Conservation (phyloP, 495 filamentous ascomycete genomes). For the Talaromyces thailandensis region DNA sequence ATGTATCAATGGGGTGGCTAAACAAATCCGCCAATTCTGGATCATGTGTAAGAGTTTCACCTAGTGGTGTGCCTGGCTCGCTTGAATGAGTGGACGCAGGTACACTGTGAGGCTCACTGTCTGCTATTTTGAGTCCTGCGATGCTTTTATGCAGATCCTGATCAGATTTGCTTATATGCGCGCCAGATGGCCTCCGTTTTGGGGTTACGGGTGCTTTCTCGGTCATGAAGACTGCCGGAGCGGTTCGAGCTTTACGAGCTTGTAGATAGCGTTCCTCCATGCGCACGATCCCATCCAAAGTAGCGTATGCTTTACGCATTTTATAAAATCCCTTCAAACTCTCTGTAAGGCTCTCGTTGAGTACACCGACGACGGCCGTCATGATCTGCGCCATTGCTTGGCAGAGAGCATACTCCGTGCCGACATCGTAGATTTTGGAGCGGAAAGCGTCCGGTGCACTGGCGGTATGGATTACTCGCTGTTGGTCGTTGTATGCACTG, state of each 20-base stretch:
- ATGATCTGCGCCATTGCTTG: conserved; percentile 80
- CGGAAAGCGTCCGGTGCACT: conserved; percentile 39
- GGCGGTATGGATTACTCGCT: conserved; percentile 50
- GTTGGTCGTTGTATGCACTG: conserved; percentile 67
- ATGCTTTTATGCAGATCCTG: conserved; percentile 21
- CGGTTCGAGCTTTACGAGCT: background rate
- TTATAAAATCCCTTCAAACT: conserved; percentile 89
- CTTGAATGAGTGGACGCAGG: conserved; percentile 9
- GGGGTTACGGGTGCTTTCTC: background rate
- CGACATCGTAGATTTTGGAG: conserved; percentile 65
- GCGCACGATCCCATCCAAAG: conserved; percentile 66
- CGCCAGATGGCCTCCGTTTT: background rate
- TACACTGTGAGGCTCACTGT: conserved; percentile 6
- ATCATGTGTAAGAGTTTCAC: conserved; percentile 33
- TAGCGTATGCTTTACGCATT: conserved; percentile 78
- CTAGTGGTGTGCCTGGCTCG: conserved; percentile 12
- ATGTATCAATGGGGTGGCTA: conserved; percentile 65
- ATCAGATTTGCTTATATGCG: background rate
- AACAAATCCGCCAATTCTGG: conserved; percentile 48
- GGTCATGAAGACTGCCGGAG: background rate
- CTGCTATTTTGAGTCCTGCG: conserved; percentile 20
- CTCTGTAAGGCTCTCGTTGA: conserved; percentile 91
- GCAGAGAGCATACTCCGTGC: conserved; percentile 75
- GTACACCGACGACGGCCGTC: conserved; percentile 76
- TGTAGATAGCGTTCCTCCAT: conserved; percentile 52